Evolutionary conservation across 441 rosid genomes (phyloP).

Genomic region (Manihot esculenta): DNA sequence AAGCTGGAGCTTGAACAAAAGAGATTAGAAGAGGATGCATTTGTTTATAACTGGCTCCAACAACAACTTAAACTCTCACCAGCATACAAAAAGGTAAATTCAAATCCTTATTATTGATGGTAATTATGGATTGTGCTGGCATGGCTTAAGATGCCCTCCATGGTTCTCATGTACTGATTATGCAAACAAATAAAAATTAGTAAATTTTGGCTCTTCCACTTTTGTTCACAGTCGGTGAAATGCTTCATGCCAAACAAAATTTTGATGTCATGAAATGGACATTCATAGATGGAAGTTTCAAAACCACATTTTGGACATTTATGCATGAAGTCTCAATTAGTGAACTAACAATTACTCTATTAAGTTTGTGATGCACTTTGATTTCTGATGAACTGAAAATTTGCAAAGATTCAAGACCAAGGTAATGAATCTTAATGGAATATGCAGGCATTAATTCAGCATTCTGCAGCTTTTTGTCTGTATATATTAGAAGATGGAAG

Average conservation of each 20-base stretch:
- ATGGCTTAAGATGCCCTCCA: neutral
- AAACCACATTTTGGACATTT: no score
- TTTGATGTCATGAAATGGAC: neutral
- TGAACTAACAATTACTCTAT: neutral
- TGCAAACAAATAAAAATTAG: neutral
- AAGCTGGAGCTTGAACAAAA: slow-evolving; percentile 83
- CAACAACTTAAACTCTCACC: slow-evolving; percentile 85
- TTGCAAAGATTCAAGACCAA: neutral
- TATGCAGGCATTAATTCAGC: neutral
- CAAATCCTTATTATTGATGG: neutral
- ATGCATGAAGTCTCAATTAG: no score
- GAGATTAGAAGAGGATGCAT: slow-evolving; percentile 80
- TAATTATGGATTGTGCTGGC: neutral
- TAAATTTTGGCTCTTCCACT: neutral
- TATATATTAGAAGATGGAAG: neutral
- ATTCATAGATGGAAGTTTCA: neutral
- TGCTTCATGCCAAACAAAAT: neutral
- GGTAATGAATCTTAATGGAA: neutral
- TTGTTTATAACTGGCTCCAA: slow-evolving; percentile 90
- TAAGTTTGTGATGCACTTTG: neutral
- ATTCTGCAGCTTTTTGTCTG: neutral
- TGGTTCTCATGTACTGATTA: neutral
- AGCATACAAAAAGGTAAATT: slow-evolving; percentile 80
- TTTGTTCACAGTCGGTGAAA: neutral
- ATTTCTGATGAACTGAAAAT: neutral